Percentiles rank a stretch among this genome's conserved stretches.
These are phyloP conservation scores for Epipyxis sp. DNA, from an alignment of 108 stramenopile species.

Conservation along the genomic window DNA sequence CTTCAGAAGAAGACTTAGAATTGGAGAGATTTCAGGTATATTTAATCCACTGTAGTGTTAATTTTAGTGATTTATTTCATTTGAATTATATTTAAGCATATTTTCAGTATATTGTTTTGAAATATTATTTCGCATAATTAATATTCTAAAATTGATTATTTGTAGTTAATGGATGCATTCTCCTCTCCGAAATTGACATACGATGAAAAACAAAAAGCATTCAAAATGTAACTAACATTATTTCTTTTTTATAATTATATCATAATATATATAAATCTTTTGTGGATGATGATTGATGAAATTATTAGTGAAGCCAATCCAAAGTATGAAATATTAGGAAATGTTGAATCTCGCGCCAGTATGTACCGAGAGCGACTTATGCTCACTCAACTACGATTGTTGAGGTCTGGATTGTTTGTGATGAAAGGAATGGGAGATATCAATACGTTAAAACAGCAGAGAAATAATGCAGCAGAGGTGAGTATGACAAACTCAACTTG, in stretches of 20 bases:
- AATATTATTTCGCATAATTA: not conserved
- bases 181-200: constrained; percentile 8
- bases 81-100: not conserved
- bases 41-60: constrained; percentile 3
- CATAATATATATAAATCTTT: constrained; percentile 9
- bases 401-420: constrained; percentile 2
- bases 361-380: constrained; percentile 30
- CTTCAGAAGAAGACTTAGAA: constrained; percentile 10
- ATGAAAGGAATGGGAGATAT: not conserved
- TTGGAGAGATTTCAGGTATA: constrained; percentile 5
- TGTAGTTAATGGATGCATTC: constrained; percentile 16
- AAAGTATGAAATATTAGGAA: constrained; percentile 7
- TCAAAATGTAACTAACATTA: constrained; percentile 22
- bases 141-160: not conserved
- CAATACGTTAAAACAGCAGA: not conserved
- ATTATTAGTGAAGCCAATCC: not conserved
- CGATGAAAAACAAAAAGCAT: not conserved
- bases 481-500: no score
- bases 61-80: no score
- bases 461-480: no score
- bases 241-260: not conserved
- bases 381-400: constrained; percentile 17
- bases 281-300: no score
- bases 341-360: not conserved
- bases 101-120: not conserved